Percentiles rank a stretch among this genome's conserved stretches.
phyloP scores from a whole-genome alignment of 441 rosid species.

The Syzygium malaccense region DNA sequence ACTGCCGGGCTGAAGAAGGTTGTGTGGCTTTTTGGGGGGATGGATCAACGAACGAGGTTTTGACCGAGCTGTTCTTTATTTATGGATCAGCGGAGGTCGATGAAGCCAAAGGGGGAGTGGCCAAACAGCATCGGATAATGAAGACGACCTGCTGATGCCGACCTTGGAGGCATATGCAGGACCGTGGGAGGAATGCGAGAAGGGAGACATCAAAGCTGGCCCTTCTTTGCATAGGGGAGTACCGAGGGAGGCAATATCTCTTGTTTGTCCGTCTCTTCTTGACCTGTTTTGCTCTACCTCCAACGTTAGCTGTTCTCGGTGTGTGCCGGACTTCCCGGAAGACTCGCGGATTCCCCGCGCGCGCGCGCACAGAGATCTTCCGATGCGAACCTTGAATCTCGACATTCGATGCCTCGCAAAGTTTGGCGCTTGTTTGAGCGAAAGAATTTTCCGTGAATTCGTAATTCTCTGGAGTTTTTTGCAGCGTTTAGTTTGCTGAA shows the following conservation, averaged over 20 bases:
- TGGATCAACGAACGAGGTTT: background rate
- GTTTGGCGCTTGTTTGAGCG: too few relatives aligned
- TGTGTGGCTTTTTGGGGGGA: too few relatives aligned
- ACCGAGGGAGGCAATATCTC: background rate
- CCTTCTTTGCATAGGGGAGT: background rate
- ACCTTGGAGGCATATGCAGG: background rate
- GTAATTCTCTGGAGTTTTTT: accelerated
- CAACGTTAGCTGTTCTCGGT: background rate
- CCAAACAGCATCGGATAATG: background rate
- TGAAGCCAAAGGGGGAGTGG: background rate
- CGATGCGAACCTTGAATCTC: background rate
- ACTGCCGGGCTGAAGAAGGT: background rate
- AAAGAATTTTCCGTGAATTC: accelerated
- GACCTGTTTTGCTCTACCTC: background rate
- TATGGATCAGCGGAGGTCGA: background rate
- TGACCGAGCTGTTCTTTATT: background rate
- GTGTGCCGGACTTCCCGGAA: background rate
- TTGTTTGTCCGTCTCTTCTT: background rate
- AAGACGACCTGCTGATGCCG: background rate
- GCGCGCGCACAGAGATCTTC: background rate
- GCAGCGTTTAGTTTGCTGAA: accelerated
- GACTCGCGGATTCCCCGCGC: background rate
- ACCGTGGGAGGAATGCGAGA: background rate
- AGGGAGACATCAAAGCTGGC: background rate
- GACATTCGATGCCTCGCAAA: too few relatives aligned